A percentile compares a stretch with the other conserved stretches of the same genome.
Evolutionary conservation across 345 rosid species (phyloP).

Genomic region (Corymbia maculata): DNA sequence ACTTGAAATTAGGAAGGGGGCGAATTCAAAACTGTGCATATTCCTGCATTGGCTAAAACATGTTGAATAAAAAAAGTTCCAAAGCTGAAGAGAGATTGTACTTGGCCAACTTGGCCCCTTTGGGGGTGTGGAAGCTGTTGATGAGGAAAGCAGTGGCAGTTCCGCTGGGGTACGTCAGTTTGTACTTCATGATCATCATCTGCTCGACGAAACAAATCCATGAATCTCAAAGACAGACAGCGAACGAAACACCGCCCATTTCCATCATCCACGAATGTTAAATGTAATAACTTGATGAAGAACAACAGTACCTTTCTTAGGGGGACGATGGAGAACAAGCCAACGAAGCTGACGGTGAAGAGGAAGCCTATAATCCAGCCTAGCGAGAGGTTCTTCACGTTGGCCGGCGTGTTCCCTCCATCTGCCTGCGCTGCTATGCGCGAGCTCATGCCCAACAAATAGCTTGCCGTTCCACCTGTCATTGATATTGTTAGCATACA

Average conservation of each 20-base stretch:
- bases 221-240: background rate
- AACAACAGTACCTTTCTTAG: slow-evolving; percentile 52
- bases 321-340: slow-evolving; percentile 74
- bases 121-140: slow-evolving; percentile 91
- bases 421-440: slow-evolving; percentile 41
- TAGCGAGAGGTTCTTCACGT: slow-evolving; percentile 49
- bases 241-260: background rate
- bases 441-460: slow-evolving; percentile 69
- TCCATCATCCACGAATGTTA: background rate
- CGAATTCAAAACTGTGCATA: background rate
- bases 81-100: background rate
- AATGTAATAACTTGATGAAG: background rate
- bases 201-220: background rate
- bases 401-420: slow-evolving; percentile 34
- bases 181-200: slow-evolving; percentile 80
- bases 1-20: background rate
- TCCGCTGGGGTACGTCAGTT: slow-evolving; percentile 83
- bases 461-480: slow-evolving; percentile 82
- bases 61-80: background rate
- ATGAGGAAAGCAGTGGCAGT: slow-evolving; percentile 90
- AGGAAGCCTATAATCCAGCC: slow-evolving; percentile 83
- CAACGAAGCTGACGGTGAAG: slow-evolving; percentile 76
- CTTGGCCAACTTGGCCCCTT: slow-evolving; percentile 85
- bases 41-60: background rate
- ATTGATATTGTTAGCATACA: background rate